phyloP scores from a whole-genome alignment of 768 basidiomycete genomes.

The Gelatoporia subvermispora region DNA sequence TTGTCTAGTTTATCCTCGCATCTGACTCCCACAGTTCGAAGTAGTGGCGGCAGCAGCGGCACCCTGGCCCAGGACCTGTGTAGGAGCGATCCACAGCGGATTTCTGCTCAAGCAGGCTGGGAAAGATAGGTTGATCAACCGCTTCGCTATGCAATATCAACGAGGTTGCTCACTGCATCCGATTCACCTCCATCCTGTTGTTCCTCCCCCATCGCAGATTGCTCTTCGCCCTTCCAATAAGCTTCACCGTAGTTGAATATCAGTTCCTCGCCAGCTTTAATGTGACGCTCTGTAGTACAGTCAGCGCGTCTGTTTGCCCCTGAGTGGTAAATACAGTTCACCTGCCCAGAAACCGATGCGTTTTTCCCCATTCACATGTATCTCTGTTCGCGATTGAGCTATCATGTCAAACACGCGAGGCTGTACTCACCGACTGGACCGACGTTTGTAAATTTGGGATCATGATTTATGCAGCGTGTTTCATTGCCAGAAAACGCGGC shows the following conservation, averaged over 20 bases:
- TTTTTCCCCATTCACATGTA: slow-evolving; percentile 29
- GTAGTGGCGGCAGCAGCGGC: no score
- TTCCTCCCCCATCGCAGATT: no score
- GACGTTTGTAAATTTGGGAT: background rate
- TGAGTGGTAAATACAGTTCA: slow-evolving; percentile 16
- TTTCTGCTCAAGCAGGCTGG: slow-evolving; percentile 25
- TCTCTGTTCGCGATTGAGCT: slow-evolving; percentile 12
- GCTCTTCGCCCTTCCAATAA: slow-evolving; percentile 25
- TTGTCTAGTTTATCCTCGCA: background rate
- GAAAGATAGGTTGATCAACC: slow-evolving; percentile 17
- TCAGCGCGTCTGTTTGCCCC: background rate
- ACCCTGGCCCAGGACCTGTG: no score
- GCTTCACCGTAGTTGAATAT: slow-evolving; percentile 30
- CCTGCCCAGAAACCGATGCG: slow-evolving; percentile 34
- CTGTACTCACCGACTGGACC: no score
- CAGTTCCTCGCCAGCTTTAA: slow-evolving; percentile 30
- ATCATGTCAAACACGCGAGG: background rate
- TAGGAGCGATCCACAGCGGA: slow-evolving; percentile 7
- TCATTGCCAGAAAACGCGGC: slow-evolving; percentile 39
- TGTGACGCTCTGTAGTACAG: slow-evolving; percentile 12
- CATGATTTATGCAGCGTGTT: slow-evolving; percentile 42
- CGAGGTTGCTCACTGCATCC: no score
- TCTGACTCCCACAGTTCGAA: background rate
- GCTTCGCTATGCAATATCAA: no score
- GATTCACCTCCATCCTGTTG: no score